These are phyloP conservation scores for Chlamydomonas reinhardtii DNA, from an alignment of 163 green algal species.

Conservation along the genomic window DNA sequence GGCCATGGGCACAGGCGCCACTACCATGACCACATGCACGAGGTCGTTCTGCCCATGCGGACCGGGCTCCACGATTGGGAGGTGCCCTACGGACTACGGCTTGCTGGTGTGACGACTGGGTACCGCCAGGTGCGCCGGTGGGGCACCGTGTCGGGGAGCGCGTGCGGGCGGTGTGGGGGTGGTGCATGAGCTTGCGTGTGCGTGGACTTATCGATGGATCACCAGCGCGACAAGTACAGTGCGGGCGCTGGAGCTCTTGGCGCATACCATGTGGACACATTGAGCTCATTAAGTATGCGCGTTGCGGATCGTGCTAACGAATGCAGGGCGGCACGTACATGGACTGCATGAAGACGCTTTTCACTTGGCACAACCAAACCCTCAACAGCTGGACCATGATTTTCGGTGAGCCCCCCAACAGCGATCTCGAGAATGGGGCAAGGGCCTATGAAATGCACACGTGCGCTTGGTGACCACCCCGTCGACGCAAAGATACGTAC, in stretches of 20 bases:
- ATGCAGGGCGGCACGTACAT: conserved; percentile 15
- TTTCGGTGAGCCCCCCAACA: not conserved
- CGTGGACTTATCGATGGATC: too few relatives aligned
- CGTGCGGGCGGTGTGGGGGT: not conserved
- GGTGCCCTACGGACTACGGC: conserved; percentile 4
- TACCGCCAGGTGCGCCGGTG: not conserved
- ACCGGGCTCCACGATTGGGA: conserved; percentile 3
- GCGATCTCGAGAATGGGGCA: too few relatives aligned
- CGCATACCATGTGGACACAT: not conserved
- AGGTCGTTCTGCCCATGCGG: not conserved
- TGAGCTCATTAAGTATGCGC: not conserved
- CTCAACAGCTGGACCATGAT: conserved; percentile 52
- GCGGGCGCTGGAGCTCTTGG: not conserved
- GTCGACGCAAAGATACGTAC: too few relatives aligned
- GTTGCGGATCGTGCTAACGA: not conserved
- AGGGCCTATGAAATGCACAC: too few relatives aligned
- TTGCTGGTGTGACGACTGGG: conserved; percentile 15
- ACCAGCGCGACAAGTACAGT: not conserved
- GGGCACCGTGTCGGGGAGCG: too few relatives aligned
- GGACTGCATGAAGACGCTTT: conserved; percentile 17
- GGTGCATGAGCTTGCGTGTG: not conserved
- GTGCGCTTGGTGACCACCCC: too few relatives aligned
- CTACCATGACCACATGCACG: not conserved
- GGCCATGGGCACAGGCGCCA: too few relatives aligned
- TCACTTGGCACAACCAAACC: conserved; percentile 42